These are phyloP conservation scores for Myriangium duriaei DNA, from an alignment of 2,329 filamentous ascomycete species.

Conservation along the genomic window DNA sequence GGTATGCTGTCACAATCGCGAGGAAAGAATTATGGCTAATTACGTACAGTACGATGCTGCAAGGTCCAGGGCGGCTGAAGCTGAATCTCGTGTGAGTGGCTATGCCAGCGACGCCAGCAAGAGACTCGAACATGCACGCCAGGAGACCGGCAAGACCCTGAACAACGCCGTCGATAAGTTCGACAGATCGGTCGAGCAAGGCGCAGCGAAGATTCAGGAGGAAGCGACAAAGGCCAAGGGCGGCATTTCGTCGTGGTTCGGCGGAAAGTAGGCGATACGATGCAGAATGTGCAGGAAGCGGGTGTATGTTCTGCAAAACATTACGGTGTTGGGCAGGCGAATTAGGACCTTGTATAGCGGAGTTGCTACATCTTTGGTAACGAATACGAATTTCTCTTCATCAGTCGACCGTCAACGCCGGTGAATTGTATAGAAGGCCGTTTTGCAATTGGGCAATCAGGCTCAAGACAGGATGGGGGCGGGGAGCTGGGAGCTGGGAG, in stretches of 20 bases:
- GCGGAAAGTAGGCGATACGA: constrained; percentile 20
- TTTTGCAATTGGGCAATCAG: too few species aligned
- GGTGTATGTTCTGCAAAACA: too few species aligned
- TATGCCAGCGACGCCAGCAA: constrained; percentile 46
- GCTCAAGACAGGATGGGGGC: too few species aligned
- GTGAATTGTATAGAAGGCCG: too few species aligned
- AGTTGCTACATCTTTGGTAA: too few species aligned
- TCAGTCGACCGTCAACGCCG: too few species aligned
- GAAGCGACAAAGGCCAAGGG: constrained; percentile 72
- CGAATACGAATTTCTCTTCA: too few species aligned
- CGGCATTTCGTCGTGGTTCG: constrained; percentile 75
- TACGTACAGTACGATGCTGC: constrained; percentile 18
- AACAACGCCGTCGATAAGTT: constrained; percentile 56
- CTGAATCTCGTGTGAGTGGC: constrained; percentile 46
- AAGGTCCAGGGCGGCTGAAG: constrained; percentile 44
- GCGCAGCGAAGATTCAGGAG: constrained; percentile 34
- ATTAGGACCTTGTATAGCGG: too few species aligned
- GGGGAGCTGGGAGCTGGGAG: too few species aligned
- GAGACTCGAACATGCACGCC: constrained; percentile 48
- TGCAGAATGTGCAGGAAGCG: background rate
- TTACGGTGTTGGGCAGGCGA: too few species aligned
- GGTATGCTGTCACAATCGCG: constrained; percentile 33
- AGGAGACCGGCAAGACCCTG: constrained; percentile 46
- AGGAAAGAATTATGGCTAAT: background rate
- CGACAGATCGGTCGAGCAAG: constrained; percentile 57